A percentile compares a stretch with the other conserved stretches of the same genome.
These are phyloP conservation scores for Beauveria asiatica DNA, from an alignment of 2,329 filamentous ascomycete genomes.

Conservation along the genomic window DNA sequence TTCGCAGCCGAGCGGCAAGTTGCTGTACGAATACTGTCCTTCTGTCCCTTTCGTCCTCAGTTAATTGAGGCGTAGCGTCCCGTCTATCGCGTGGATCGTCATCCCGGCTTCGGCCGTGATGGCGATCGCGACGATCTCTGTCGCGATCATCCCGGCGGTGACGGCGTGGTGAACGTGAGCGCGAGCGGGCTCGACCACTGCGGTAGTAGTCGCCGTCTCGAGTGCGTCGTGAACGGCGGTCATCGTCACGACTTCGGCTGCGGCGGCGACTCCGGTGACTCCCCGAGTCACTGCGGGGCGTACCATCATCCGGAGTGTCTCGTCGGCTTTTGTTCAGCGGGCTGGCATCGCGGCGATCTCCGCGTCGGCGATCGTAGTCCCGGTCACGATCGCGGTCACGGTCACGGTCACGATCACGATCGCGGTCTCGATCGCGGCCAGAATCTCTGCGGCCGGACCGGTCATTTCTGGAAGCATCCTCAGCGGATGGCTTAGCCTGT, in stretches of 20 bases:
- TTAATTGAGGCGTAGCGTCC: constrained; percentile 62
- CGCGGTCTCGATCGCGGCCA: constrained; percentile 49
- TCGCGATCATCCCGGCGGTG: constrained; percentile 47
- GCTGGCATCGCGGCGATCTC: constrained; percentile 50
- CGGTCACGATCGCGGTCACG: constrained; percentile 46
- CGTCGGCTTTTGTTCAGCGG: constrained; percentile 33
- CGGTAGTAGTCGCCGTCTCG: constrained; percentile 67
- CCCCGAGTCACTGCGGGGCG: constrained; percentile 65
- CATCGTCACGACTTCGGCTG: constrained; percentile 70
- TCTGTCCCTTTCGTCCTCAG: constrained; percentile 91
- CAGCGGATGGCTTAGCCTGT: constrained; percentile 36
- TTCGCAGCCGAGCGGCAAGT: constrained; percentile 85
- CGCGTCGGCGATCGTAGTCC: constrained; percentile 40
- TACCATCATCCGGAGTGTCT: constrained; percentile 51
- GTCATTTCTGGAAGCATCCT: constrained; percentile 42
- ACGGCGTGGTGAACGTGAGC: constrained; percentile 60
- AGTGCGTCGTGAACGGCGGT: constrained; percentile 64
- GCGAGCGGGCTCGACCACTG: constrained; percentile 44
- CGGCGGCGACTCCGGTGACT: constrained; percentile 75
- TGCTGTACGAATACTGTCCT: constrained; percentile 98
- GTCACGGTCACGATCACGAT: constrained; percentile 47
- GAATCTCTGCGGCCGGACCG: constrained; percentile 40
- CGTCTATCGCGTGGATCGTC: constrained; percentile 36
- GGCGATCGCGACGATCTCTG: constrained; percentile 40
- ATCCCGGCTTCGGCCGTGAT: constrained; percentile 47